Base-by-base conservation (phyloP, 352 stramenopile genomes). In the Pilasporangium apinafurcum region DNA sequence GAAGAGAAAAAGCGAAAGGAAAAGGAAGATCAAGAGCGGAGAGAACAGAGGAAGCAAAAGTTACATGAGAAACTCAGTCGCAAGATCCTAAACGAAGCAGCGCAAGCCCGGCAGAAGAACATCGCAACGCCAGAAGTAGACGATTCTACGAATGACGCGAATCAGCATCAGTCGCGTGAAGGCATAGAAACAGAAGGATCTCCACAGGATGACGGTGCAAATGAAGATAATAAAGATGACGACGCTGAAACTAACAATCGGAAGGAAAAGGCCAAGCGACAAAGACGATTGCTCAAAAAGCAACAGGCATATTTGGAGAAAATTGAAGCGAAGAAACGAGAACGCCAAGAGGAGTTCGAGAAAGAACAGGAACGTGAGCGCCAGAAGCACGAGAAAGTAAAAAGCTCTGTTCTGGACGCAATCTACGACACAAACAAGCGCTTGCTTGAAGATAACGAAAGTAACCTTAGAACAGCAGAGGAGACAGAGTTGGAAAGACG, bases 1-100 rank as follows among this genome's bases (percentile, higher is more conserved):
- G 78, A 86, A 56, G 72, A 86, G 25, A 82, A 86, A 39, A 87
- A 86, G 54, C 49, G 62, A 2, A 68, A 71, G n/a, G 65, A 85
- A 45, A 79, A 75, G 17, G 68, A 86, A 30, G 59, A 74, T 1
- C 59, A 69, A 25, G 60, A 39, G 12, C 56, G 58, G 31, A 45
- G 76, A 13, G 63, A 83, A 33, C 48, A 56, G 34, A 59, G 76
- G 10, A 68, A 80, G 41, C 63, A 77, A 24, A 81, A 83, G 20
- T 55, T 73, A 17, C 77, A 83, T 18, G 59, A 75, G 22, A 87
- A 89, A 39, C 59, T 67, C 35, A 76, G 54, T 5, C 48, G 56
- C 13, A 82, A 77, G 44, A 69, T 86, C 9, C 46, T 84, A 13
- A 41, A 75, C 12, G 57, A 79, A 14, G 67, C 64, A 13, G 70